Evolutionary conservation across 2,329 filamentous ascomycete genomes (phyloP).

Genomic region (Paecilomyces sp.): DNA sequence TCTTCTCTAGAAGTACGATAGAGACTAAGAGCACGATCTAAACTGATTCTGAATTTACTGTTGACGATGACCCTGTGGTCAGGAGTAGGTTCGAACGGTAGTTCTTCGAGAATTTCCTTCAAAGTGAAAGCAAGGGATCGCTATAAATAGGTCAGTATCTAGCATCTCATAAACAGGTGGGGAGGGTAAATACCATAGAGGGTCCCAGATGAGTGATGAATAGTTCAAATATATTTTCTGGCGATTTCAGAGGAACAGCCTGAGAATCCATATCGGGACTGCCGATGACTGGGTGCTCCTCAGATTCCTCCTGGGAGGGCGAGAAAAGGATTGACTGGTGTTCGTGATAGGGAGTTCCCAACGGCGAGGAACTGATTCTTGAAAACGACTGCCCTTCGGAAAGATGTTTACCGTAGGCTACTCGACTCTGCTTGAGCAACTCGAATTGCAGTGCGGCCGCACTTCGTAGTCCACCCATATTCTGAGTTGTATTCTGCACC

Average conservation of each 20-base stretch:
- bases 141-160: conserved; percentile 21
- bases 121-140: conserved; percentile 91
- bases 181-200: conserved; percentile 56
- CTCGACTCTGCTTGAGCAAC: conserved; percentile 59
- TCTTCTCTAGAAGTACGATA: conserved; percentile 70
- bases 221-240: conserved; percentile 81
- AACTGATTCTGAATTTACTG: conserved; percentile 69
- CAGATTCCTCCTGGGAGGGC: conserved; percentile 58
- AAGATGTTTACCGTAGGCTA: conserved; percentile 13
- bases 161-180: background rate
- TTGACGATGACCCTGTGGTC: conserved; percentile 67
- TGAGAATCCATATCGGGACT: conserved; percentile 17
- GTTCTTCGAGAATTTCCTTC: conserved; percentile 77
- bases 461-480: conserved; percentile 82
- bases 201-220: conserved; percentile 87
- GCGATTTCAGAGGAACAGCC: conserved; percentile 23
- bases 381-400: conserved; percentile 10
- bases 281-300: conserved; percentile 49
- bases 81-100: conserved; percentile 67
- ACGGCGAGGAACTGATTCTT: conserved; percentile 9
- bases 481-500: conserved; percentile 77
- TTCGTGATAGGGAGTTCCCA: conserved; percentile 29
- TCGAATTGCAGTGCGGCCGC: conserved; percentile 85
- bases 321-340: conserved; percentile 42
- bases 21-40: conserved; percentile 70